Evolutionary conservation across 148 eudicot genomes (phyloP).

Genomic region (Selenicereus undatus): DNA sequence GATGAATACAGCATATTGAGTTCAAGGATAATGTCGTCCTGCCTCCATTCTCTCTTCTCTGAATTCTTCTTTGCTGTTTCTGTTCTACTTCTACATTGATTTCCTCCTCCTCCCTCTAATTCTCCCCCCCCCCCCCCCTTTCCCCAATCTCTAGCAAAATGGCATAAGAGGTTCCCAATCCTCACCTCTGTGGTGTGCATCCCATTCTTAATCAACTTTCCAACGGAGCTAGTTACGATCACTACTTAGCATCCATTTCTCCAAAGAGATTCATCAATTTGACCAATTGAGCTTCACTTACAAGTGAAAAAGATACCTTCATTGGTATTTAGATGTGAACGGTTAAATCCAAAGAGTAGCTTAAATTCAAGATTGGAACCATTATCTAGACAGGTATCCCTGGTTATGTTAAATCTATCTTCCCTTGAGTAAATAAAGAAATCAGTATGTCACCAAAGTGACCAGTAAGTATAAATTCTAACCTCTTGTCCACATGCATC

Average conservation of each 20-base stretch:
- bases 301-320: not conserved
- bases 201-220: not conserved
- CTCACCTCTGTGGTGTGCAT: not conserved
- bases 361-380: not conserved
- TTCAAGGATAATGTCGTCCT: not conserved
- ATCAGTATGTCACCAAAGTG: not conserved
- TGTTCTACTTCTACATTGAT: not conserved
- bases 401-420: conserved; percentile 1
- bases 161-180: not conserved
- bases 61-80: not conserved
- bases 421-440: not conserved
- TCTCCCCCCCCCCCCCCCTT: not conserved
- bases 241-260: not conserved
- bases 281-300: not conserved
- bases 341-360: not conserved
- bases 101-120: not conserved
- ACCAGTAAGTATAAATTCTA: not conserved
- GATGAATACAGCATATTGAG: not conserved
- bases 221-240: not conserved
- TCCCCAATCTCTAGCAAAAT: not conserved
- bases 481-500: not conserved
- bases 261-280: not conserved
- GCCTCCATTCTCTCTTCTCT: not conserved
- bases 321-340: not conserved
- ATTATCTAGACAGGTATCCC: not conserved